A percentile compares a stretch with the other conserved stretches of the same genome.
These are phyloP conservation scores for Sphaerulina populicola DNA, from an alignment of 2,329 filamentous ascomycete species.

Conservation along the genomic window DNA sequence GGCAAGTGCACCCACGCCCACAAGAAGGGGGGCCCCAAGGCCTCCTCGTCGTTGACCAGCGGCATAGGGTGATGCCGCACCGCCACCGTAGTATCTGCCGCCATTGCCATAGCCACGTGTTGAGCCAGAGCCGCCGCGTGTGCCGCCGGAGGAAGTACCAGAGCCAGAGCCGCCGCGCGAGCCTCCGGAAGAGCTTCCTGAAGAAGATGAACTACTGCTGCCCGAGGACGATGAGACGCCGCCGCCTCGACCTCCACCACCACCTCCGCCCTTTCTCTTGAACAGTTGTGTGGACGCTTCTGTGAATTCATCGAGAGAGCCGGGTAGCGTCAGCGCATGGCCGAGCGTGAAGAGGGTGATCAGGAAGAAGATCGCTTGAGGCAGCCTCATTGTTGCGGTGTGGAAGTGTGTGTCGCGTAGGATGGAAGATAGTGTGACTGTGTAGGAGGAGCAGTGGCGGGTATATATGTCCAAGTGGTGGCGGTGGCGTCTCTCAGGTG, in stretches of 20 bases:
- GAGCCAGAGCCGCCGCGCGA: constrained; percentile 41
- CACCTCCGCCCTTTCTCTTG: constrained; percentile 44
- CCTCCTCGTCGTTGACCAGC: constrained; percentile 43
- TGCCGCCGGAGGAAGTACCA: constrained; percentile 13
- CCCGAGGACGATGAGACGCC: constrained; percentile 19
- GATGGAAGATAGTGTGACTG: neutral
- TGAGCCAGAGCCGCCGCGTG: constrained; percentile 49
- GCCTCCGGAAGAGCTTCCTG: constrained; percentile 7
- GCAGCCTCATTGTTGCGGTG: constrained; percentile 25
- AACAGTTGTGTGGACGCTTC: constrained; percentile 26
- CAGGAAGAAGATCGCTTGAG: constrained; percentile 25
- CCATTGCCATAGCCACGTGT: constrained; percentile 50
- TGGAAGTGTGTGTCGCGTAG: neutral
- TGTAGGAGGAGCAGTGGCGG: neutral
- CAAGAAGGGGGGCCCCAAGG: constrained; percentile 39
- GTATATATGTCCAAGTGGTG: too few species aligned
- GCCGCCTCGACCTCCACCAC: constrained; percentile 39
- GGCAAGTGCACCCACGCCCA: constrained; percentile 41
- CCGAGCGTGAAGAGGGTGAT: constrained; percentile 28
- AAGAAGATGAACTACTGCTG: constrained; percentile 12
- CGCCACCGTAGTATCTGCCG: constrained; percentile 56
- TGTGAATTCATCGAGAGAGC: constrained; percentile 31
- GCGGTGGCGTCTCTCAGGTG: too few species aligned
- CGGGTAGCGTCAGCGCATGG: constrained; percentile 28
- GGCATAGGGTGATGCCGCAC: constrained; percentile 57